Base-by-base conservation (phyloP, 139 green algal species). In the Chlamydomonas incerta region DNA sequence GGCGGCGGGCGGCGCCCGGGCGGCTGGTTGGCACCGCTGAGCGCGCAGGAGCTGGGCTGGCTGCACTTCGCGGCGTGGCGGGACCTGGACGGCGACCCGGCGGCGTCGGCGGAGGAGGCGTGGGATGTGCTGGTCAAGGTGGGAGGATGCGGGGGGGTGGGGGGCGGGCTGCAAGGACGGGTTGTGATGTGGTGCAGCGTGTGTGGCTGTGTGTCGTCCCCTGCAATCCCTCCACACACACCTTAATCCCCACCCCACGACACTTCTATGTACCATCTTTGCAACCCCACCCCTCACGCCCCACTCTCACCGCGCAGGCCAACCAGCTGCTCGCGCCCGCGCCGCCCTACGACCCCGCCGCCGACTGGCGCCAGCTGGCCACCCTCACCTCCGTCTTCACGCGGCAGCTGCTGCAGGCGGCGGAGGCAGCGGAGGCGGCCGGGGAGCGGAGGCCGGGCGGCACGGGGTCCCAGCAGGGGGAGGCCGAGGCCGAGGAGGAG, bases 41-140 rank as follows among this genome's bases (percentile, higher is more conserved):
- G 6, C 17, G 63, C 37, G 1, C 28, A 57, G 31, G 93, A 96
- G 68, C 65, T 90, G 28, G 81, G 87, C 21, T 96, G 92, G 92
- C 68, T 96, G 68, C 70, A 92, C 81, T 96, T 92, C 74, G 91
- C 91, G 2, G 73, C 94, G 10, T 77, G 83, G n/a, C 52, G 84
- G 34, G 52, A 83, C 60, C 52, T 88, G 34, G 63, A 83, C 72
- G 58, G 58, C n/a, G 14, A 26, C 41, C 41, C 41, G 15, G 65
- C 18, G 15, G 65, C 31, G 18, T 63, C 88, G 35, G 69, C 90
- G 31, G 87, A 77, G 67, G 72, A 65, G 24, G 72, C 70, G 73
- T 92, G 75, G 69, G 18, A 11, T 35, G 60, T 69, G 37, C 75
- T 82, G 34, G 35, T n/a, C 35, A 37, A n/a, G 75, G 75, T 82